A percentile compares a stretch with the other conserved stretches of the same genome.
Conservation (phyloP, 352 stramenopile genomes). For the Phytophthora podocarpi region DNA sequence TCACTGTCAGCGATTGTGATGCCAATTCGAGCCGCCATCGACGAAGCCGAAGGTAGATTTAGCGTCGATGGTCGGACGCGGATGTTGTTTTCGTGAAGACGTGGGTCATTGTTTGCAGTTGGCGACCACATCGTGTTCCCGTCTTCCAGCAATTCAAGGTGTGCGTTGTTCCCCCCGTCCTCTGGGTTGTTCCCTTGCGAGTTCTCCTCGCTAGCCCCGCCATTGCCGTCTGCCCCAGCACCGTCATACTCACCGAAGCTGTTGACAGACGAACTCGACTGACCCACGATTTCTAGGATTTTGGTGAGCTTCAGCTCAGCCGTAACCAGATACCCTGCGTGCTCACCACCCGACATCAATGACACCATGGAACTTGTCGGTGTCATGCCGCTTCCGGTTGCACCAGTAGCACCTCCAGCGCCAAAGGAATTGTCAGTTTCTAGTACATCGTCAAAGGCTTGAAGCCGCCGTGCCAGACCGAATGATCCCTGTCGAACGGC, state of each 20-base stretch:
- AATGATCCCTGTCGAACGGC: conserved; percentile 78
- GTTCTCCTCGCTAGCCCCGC: conserved; percentile 33
- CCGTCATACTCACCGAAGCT: conserved; percentile 56
- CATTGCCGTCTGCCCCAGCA: conserved; percentile 29
- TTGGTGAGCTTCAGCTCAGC: conserved; percentile 81
- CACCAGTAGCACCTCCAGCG: background rate
- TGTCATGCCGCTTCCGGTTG: conserved; percentile 16
- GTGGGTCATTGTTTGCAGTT: conserved; percentile 69
- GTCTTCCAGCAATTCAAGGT: conserved; percentile 57
- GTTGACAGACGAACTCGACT: conserved; percentile 65
- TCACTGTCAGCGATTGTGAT: conserved; percentile 39
- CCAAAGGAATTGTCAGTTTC: conserved; percentile 34
- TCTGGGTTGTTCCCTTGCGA: conserved; percentile 23
- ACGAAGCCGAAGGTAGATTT: conserved; percentile 11
- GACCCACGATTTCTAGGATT: conserved; percentile 78
- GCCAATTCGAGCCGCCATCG: conserved; percentile 30
- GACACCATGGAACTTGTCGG: conserved; percentile 35
- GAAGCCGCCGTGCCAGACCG: conserved; percentile 63
- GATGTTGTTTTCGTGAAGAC: conserved; percentile 83
- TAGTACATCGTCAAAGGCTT: conserved; percentile 75
- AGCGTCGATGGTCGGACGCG: conserved; percentile 51
- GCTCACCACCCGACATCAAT: conserved; percentile 45
- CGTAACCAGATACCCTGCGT: conserved; percentile 58
- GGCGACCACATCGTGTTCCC: conserved; percentile 65
- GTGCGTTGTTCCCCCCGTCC: conserved; percentile 31